phyloP scores from a whole-genome alignment of 768 basidiomycete genomes.

The Lentinula sp. region DNA sequence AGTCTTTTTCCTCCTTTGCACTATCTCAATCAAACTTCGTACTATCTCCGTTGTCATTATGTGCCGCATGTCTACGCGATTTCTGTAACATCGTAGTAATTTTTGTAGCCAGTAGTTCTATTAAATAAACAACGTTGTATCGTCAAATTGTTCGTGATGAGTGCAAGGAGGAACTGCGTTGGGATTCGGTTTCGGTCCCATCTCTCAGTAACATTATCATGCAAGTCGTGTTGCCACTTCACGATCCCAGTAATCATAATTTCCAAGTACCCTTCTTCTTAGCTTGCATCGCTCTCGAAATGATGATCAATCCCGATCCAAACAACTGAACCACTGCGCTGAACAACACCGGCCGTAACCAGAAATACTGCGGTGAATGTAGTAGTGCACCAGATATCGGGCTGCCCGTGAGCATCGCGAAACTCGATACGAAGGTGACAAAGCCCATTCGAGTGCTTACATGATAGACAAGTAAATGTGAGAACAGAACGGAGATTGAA shows the following conservation, averaged over 20 bases:
- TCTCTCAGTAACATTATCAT: no score
- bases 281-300: slow-evolving; percentile 2
- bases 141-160: no score
- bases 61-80: no score
- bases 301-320: background rate
- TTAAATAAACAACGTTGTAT: no score
- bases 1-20: no score
- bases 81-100: background rate
- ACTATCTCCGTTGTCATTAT: no score
- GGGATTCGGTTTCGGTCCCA: no score
- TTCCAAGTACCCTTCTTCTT: slow-evolving; percentile 7
- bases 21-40: no score
- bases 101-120: background rate
- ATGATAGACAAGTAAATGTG: background rate
- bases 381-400: slow-evolving; percentile 5
- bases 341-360: slow-evolving; percentile 4
- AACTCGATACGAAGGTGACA: slow-evolving; percentile 2
- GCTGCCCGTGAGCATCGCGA: slow-evolving; percentile 6
- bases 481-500: background rate
- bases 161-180: no score
- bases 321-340: slow-evolving; percentile 1
- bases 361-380: slow-evolving; percentile 1
- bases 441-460: slow-evolving; percentile 6
- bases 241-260: background rate
- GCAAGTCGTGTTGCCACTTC: no score